Percentiles rank a stretch among this genome's conserved stretches.
Conservation (phyloP, 2,329 filamentous ascomycete genomes). For the Chaetoscypha palmicola region DNA sequence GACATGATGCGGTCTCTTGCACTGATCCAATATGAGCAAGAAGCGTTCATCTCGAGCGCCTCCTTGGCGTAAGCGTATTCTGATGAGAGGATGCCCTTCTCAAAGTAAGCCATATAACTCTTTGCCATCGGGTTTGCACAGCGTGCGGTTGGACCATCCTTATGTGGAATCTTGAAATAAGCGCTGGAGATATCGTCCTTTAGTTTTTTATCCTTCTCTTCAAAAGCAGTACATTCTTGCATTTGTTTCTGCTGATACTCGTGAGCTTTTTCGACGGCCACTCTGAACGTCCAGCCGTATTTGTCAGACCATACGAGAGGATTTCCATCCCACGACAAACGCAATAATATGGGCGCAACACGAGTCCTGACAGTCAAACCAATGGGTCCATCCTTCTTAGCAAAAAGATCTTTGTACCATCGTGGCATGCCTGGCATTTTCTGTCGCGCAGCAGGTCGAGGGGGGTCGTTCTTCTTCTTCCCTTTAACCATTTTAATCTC, state of each 20-base stretch:
- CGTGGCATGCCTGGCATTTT: constrained; percentile 92
- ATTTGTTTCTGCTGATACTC: constrained; percentile 68
- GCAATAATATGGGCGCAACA: constrained; percentile 76
- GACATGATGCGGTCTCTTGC: constrained; percentile 85
- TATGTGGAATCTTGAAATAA: constrained; percentile 95
- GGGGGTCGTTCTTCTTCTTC: constrained; percentile 78
- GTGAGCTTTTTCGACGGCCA: constrained; percentile 52
- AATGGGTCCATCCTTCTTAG: constrained; percentile 60
- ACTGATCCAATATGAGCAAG: constrained; percentile 98
- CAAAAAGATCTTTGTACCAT: constrained; percentile 92
- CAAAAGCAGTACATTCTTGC: constrained; percentile 65
- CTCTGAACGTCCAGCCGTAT: constrained; percentile 87
- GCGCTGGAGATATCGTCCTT: constrained; percentile 56
- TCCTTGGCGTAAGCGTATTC: constrained; percentile 88
- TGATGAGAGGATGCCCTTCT: constrained; percentile 79
- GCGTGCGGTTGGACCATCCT: constrained; percentile 79
- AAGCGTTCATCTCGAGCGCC: constrained; percentile 96
- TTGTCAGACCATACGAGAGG: constrained; percentile 90
- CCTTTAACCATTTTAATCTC: constrained; percentile 86
- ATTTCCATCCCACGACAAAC: constrained; percentile 80
- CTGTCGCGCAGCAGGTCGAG: constrained; percentile 70
- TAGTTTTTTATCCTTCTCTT: constrained; percentile 61
- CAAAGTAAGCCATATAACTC: constrained; percentile 83
- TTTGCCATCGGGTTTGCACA: constrained; percentile 89
- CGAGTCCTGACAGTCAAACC: constrained; percentile 79